These are phyloP conservation scores for Penicillium polonicum DNA, from an alignment of 2,329 filamentous ascomycete genomes.

Conservation along the genomic window DNA sequence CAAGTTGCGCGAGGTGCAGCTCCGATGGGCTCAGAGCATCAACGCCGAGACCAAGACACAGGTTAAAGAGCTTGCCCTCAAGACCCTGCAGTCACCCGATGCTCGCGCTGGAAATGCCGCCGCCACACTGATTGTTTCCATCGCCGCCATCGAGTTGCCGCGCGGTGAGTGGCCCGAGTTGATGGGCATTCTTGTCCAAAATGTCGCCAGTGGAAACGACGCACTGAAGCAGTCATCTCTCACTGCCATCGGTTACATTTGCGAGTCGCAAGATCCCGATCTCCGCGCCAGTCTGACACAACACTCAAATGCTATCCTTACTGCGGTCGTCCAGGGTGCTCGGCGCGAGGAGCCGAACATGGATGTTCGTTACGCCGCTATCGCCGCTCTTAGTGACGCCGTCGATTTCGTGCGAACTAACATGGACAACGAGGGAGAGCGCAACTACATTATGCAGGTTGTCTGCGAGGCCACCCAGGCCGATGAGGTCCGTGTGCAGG, in stretches of 20 bases:
- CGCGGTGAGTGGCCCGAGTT: conserved; percentile 91
- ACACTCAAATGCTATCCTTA: conserved; percentile 97
- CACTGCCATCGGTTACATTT: conserved; percentile 97
- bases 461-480: conserved; percentile 98
- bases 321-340: conserved; percentile 94
- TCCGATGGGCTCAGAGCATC: conserved; percentile 86
- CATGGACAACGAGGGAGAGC: conserved; percentile 98
- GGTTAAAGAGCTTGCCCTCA: conserved; percentile 86
- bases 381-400: conserved; percentile 91
- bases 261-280: conserved; percentile 88
- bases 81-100: conserved; percentile 78
- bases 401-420: conserved; percentile 97
- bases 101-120: conserved; percentile 81
- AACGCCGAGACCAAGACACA: conserved; percentile 77
- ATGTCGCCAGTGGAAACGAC: conserved; percentile 81
- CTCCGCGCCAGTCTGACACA: conserved; percentile 75
- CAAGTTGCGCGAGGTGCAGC: conserved; percentile 84
- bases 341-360: conserved; percentile 91
- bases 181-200: conserved; percentile 84
- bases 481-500: conserved; percentile 84
- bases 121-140: conserved; percentile 91
- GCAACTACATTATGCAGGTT: conserved; percentile 99
- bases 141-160: conserved; percentile 92
- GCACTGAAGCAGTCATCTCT: conserved; percentile 92
- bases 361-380: conserved; percentile 89